Evolutionary conservation across 768 basidiomycete genomes (phyloP), one percentile per base, ranked within the genome.

Genomic region (Leucosporidium yakuticum): DNA sequence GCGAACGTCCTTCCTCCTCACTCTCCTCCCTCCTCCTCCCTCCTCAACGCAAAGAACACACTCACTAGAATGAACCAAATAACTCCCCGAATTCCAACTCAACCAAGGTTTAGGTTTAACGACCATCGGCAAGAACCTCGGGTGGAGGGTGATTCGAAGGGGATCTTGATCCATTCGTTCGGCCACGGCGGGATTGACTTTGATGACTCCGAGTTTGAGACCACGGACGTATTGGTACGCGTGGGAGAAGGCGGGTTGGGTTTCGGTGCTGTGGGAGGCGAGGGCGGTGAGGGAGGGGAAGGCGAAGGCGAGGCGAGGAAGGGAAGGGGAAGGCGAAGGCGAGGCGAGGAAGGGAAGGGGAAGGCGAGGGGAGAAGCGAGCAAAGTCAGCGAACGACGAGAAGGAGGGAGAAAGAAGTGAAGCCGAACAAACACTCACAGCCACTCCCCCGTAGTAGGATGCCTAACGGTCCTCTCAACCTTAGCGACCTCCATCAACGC

Each of bases 41-140:
- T 4, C 11, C 5, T 12, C 5, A 12, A 5, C 5, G 5, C 36
- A 14, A 17, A 21, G 14, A 8, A 79, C n/a, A n/a, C n/a, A n/a
- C 86, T 60, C 74, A 90, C 90, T 85, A 70, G 83, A 84, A 76
- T 87, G 90, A 73, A 86, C 85, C 29, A 95, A 79, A 76, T 97
- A 97, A 1, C 88, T 90, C 6, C 96, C 95, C 55, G 87, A 81
- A 63, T 88, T 84, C 70, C 86, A 83, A 65, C 82, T 81, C 2
- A 89, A 75, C 95, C 94, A 98, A 0, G 91, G 90, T 70, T 87
- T 87, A 3, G 95, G 95, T 69, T 87, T 86, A 31, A 94, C 84
- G 11, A 99, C 83, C 96, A 98, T 99, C 14, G 95, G 95, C 29
- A 99, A 83, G 78, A 95, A 90, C 2, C 93, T 89, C 21, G 95